Base-by-base conservation (phyloP, 306 rosid species). In the Senna tora region DNA sequence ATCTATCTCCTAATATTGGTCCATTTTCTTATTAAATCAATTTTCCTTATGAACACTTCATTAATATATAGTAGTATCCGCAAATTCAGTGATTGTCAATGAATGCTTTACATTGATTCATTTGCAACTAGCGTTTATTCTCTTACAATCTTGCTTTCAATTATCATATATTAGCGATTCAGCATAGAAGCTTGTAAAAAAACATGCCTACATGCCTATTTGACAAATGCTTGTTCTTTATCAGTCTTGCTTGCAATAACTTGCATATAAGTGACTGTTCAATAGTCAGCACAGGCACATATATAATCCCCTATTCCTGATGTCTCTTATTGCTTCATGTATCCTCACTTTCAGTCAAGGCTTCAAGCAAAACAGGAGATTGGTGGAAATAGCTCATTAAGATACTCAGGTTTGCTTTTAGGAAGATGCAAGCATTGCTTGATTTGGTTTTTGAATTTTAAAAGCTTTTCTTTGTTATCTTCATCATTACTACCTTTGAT, bases 311-410 rank as follows among this genome's bases (percentile, higher is more conserved):
- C 57, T 53, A 21, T 58, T 41, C 67, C 15, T 66, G 62, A 49
- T 47, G 57, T 45, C 11, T 71, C 70, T 46, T 41, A 16, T 11
- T 67, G 63, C 78, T 43, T 46, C 74, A 11, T 67, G n/a, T 68
- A 50, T 70, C 36, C 38, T 74, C 67, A n/a, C 47, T 38, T 82
- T 70, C 97, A 91, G 97, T 91, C 97, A 57, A 91, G 97, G 78
- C 83, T 91, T 84, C 97, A 91, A 85, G 97, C 97, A 21, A 91
- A 86, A 84, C 97, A 91, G 72, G 97, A 86, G 84, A 91, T 91
- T 61, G 95, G 97, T 34, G 86, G 89, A 77, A 88, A 77, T 74
- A 74, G 75, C 73, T 84, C 92, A 13, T 79, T 84, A 74, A 86
- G 97, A 91, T 91, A 91, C 87, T 83, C 97, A 88, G 97, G 97